Percentiles rank a stretch among this genome's conserved stretches.
Conservation (phyloP, 1,284 basidiomycete species). For the Ceratobasidium sp. region DNA sequence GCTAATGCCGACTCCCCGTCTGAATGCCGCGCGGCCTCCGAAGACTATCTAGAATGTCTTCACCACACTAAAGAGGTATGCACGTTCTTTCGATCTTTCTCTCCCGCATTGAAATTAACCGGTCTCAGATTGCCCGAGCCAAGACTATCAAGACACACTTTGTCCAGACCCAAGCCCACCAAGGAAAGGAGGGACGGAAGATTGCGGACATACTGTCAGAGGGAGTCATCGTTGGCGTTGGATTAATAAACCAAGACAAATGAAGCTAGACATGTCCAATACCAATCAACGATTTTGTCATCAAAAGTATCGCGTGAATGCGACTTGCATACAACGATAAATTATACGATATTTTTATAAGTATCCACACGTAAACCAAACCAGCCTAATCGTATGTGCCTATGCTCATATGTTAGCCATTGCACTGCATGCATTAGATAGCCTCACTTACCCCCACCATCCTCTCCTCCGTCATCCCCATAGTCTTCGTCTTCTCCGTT, state of each 20-base stretch:
- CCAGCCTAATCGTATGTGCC: not conserved
- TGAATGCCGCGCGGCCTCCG: constrained; percentile 76
- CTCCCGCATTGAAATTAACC: constrained; percentile 28
- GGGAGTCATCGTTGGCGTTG: constrained; percentile 76
- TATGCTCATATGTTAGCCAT: not conserved
- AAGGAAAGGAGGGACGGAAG: constrained; percentile 73
- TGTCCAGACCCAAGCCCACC: constrained; percentile 68
- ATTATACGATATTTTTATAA: not conserved
- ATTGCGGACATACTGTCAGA: constrained; percentile 74
- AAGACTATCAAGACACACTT: constrained; percentile 78
- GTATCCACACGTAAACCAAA: constrained; percentile 1
- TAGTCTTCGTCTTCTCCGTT: constrained; percentile 81
- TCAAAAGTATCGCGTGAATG: constrained; percentile 16
- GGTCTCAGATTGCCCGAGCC: constrained; percentile 70
- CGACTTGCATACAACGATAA: not conserved
- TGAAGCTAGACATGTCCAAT: constrained; percentile 49
- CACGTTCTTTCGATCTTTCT: constrained; percentile 39
- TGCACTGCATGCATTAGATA: not conserved
- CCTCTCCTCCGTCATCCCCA: constrained; percentile 70
- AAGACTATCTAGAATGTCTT: constrained; percentile 93
- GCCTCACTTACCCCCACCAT: constrained; percentile 51
- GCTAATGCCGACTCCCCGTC: constrained; percentile 78
- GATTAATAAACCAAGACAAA: constrained; percentile 68
- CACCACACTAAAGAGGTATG: constrained; percentile 90
- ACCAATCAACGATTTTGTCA: constrained; percentile 45